Conservation (phyloP, 164 flowering plant species). For the Stephania yunnanensis region DNA sequence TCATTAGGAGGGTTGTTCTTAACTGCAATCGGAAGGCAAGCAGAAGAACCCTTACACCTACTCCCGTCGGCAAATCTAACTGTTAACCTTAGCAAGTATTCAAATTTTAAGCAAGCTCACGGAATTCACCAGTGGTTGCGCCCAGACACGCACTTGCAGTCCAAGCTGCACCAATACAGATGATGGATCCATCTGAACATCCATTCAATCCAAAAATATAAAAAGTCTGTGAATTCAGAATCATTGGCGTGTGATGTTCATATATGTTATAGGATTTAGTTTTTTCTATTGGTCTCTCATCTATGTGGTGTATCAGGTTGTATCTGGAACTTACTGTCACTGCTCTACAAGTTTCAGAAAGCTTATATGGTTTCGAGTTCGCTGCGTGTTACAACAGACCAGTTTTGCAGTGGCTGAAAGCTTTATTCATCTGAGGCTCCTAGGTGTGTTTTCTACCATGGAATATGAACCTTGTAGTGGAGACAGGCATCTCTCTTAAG, state of each 20-base stretch:
- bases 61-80: constrained; percentile 63
- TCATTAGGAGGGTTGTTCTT: constrained; percentile 44
- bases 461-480: not conserved
- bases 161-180: constrained; percentile 33
- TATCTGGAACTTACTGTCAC: not conserved
- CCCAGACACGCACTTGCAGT: constrained; percentile 34
- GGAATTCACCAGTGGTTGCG: constrained; percentile 80
- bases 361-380: not conserved
- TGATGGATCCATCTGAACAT: not conserved
- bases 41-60: constrained; percentile 49
- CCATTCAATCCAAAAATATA: not conserved
- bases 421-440: not conserved
- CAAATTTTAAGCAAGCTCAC: constrained; percentile 49
- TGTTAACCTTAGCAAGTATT: constrained; percentile 30
- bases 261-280: not conserved
- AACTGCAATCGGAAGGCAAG: constrained; percentile 47
- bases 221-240: not conserved
- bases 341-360: not conserved
- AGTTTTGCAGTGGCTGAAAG: not conserved
- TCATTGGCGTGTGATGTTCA: not conserved
- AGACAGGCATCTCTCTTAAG: not conserved
- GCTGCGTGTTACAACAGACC: not conserved
- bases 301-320: not conserved
- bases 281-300: not conserved
- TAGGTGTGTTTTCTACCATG: not conserved